Evolutionary conservation across 257 asterid genomes (phyloP), one percentile per base, ranked within the genome.

Genomic region (Ilex aquifolium): DNA sequence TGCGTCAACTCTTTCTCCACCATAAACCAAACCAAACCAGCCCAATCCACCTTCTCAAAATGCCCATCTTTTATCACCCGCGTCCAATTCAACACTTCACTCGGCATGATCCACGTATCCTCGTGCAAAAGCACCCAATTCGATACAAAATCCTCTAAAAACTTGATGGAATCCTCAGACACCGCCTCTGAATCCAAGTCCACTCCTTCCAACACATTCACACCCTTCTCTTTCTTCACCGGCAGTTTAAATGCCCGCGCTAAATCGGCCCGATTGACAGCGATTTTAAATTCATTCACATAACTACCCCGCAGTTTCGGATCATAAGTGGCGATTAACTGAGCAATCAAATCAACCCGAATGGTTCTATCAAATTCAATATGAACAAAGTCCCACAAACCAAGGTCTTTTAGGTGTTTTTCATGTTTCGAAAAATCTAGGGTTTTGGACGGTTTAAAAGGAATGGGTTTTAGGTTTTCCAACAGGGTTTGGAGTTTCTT

Each of bases 41-140:
- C 90, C 95, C 95, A 91, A 75, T 91, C 98, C 61, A 91, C 95
- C 79, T 82, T 91, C 77, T 88, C 98, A 1, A 86, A 95, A 57
- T 77, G 87, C 17, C 95, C 92, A 5, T 83, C 95, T 69, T 80
- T 85, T 36, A 91, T 85, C 42, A 77, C 17, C 64, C 76, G 77
- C 44, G 78, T 68, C 91, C 86, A 88, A 52, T 80, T 79, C 65
- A 58, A 36, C 56, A 91, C 93, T 72, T 86, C 93, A 17, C 56
- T 61, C 0, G 96, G 95, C 83, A 77, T 84, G 75, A 83, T 72
- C 96, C 96, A 91, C 44, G 44, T 57, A 40, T 91, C 96, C 71
- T 80, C 95, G 2, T 91, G 95, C 82, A 88, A 74, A 57, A 91
- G 95, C 52, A 91, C 69, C 92, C 90, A 88, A 65, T 76, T 76